Base-by-base conservation (phyloP, 306 rosid genomes). In the Dryas drummondii region DNA sequence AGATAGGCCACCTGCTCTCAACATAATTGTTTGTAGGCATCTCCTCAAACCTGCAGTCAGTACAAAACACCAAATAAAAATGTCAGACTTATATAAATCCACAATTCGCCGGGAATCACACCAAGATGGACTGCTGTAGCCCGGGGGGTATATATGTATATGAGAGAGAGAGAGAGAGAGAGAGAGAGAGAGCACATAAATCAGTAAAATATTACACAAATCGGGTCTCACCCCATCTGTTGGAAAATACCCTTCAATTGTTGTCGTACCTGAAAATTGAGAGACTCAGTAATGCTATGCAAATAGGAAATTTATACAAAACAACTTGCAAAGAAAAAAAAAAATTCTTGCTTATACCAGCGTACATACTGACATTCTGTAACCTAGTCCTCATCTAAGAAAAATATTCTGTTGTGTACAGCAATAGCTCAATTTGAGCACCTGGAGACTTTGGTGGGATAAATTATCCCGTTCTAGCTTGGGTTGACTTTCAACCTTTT, bases 21-120 rank as follows among this genome's bases (percentile, higher is more conserved):
- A 94, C 98, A 77, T 79, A 94, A 78, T 89, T 92, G 79, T 94
- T 91, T 44, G 98, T 94, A 10, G 98, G 97, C 98, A 94, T 94
- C 91, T 94, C 98, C 85, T 85, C 98, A 86, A 94, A 94, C 80
- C 98, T 94, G 96, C 73, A 83, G 70, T 22, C 68, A 45, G 68
- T 16, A 52, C 17, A 75, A 72, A 22, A 77, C 62, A 67, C 66
- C 7, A 75, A 55, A 61, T 50, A 66, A 76, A 51, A 76, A 52
- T 26, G 71, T 48, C 64, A 76, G 71, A 47, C 50, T 66, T 67
- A 47, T 47, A 76, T 26, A 52, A 44, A 69, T 32, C 62, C 66
- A 62, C 48, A 65, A 75, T 54, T 48, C 49, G 12, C 22, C 4
- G 41, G 42, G 4, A 4, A n/a, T 44, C 15, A 42, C 16, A 1